Base-by-base conservation (phyloP, 2,329 filamentous ascomycete species). In the Penicillium sp. region DNA sequence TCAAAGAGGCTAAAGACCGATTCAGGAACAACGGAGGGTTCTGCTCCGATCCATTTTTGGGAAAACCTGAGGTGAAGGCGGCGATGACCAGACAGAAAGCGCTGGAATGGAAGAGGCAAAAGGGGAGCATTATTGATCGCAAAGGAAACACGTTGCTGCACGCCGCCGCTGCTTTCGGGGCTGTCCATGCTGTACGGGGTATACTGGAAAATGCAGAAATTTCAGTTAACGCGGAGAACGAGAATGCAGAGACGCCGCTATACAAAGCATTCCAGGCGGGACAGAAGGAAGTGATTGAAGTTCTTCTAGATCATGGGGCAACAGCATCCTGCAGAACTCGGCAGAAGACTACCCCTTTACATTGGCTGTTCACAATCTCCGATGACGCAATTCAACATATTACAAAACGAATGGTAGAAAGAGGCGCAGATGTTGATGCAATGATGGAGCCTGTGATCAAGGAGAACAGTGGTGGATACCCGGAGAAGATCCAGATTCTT, bases 231-330 rank as follows among this genome's bases (percentile, higher is more conserved):
- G 43, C 57, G n/a, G 33, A 58, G 30, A 66, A 66, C 40, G 61
- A 66, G 12, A 63, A 66, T 45, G 49, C 37, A 4, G 64, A 67
- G 29, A 66, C 65, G 7, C 58, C 64, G 12, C 46, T 67, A 7
- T 66, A 66, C 43, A 66, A 64, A 27, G 65, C 65, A 7, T 66
- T 56, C 23, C 64, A 67, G 40, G 65, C 64, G 4, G 65, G 64
- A 7, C 65, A 66, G 43, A 44, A 53, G 6, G 29, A 59, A 2
- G 53, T 63, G n/a, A 57, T 67, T 30, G 36, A 63, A 13, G 51
- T 56, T 23, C 54, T 67, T 36, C 58, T 67, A 29, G 54, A 64
- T 13, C 51, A 53, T 12, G 58, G 61, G 5, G 65, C 65, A 21
- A 56, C 46, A 33, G 52, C 58, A 48, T 55, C 49, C 2, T 49